A percentile compares a stretch with the other conserved stretches of the same genome.
These are phyloP conservation scores for Scutellospora calospora DNA, from an alignment of 371 early-diverging fungal genomes.

Conservation along the genomic window DNA sequence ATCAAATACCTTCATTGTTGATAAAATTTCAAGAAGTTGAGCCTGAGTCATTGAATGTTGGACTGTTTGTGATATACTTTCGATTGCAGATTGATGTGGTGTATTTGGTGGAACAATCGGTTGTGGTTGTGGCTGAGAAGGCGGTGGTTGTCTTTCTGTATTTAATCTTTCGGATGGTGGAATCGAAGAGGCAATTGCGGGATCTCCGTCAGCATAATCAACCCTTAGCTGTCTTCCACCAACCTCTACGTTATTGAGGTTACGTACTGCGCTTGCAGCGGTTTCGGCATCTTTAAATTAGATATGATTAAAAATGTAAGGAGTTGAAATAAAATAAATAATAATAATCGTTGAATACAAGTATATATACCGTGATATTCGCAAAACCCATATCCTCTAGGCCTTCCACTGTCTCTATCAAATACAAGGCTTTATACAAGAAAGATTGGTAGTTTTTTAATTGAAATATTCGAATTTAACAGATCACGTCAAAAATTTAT, in stretches of 20 bases:
- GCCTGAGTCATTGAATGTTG: conserved; percentile 67
- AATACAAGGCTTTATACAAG: conserved; percentile 71
- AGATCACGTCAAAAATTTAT: neutral
- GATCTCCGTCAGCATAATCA: conserved; percentile 82
- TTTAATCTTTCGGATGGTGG: neutral
- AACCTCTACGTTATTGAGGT: conserved; percentile 84
- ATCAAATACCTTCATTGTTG: conserved; percentile 57
- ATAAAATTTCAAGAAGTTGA: conserved; percentile 72
- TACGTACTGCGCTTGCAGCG: conserved; percentile 84
- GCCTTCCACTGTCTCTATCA: conserved; percentile 89
- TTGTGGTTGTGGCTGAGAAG: conserved; percentile 39
- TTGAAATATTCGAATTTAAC: neutral
- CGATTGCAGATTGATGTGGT: neutral
- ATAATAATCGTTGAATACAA: conserved; percentile 22
- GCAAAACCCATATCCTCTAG: conserved; percentile 92
- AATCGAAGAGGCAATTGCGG: conserved; percentile 46
- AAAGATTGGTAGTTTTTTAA: neutral
- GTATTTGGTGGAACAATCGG: neutral
- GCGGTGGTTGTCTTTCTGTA: conserved; percentile 27
- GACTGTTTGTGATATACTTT: conserved; percentile 17
- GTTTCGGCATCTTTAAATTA: conserved; percentile 72
- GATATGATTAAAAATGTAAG: neutral
- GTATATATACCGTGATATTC: conserved; percentile 74
- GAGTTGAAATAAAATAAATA: neutral
- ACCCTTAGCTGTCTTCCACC: conserved; percentile 85